Evolutionary conservation across 495 filamentous ascomycete species (phyloP), one percentile per base, ranked within the genome.

Genomic region (Cryomyces minteri): DNA sequence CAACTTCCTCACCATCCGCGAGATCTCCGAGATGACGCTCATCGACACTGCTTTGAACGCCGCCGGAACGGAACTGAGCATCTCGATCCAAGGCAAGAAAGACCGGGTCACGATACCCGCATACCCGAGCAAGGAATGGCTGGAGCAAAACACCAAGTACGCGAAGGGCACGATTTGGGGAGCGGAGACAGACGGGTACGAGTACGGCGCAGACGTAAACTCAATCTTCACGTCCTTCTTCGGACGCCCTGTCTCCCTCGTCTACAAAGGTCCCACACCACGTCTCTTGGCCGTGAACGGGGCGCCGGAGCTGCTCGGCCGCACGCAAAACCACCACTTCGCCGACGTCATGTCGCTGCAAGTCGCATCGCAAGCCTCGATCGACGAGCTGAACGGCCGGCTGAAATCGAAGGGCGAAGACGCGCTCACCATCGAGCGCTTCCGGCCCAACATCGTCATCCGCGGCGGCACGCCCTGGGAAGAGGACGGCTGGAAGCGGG

Each of bases 371-470:
- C 54, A 63, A 39, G 49, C 60, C 32, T 69, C 65, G 8, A 59
- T 77, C 9, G 45, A 46, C 8, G 61, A 66, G 41, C 55, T 66
- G 5, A 66, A 66, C 44, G n/a, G 31, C 10, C 54, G 57, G 4
- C 53, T 66, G 6, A 36, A 51, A 18, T 41, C 30, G 2, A 44
- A 53, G 18, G 51, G 56, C 10, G 50, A 58, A 14, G 40, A 52
- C 12, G 44, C n/a, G 32, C 51, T 64, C 40, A 54, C 49, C 31
- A 54, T 74, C 29, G 67, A 72, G 40, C 62, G 62, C 25, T 66
- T 66, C 48, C 53, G 62, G 5, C 62, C 62, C 5, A 66, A 66
- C 41, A 61, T 66, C 47, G 51, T 66, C 33, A 58, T 66, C 11
- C 38, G 44, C 7, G 60, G 62, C 28, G 33, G 50, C 25, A 45